Evolutionary conservation across 2,329 filamentous ascomycete genomes (phyloP), one percentile per base, ranked within the genome.

Genomic region (Pyricularia sp.): DNA sequence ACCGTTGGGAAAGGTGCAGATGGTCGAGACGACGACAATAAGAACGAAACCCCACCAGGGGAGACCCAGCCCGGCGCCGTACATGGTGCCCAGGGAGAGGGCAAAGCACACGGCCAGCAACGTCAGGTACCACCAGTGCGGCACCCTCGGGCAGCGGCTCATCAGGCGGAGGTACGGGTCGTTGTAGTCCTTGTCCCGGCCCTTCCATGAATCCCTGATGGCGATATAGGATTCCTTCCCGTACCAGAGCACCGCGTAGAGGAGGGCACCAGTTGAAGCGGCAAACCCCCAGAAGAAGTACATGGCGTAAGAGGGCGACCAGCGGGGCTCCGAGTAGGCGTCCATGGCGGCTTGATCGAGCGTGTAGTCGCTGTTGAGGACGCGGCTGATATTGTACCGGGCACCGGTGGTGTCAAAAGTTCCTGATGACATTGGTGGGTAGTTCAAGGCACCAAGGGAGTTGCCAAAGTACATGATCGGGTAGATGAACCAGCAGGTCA

Each of bases 221-320:
- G 67, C 69, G 26, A 61, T 58, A 25, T 55, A 68, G 25, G 69
- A 70, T 25, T 70, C 69, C n/a, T 42, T 69, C 4, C 65, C 66
- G 67, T 69, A 75, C 72, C 72, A 77, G 17, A 77, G 71, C 4
- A 71, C 66, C 3, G 74, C 72, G 67, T 76, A 78, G 2, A 74
- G 50, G 26, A 78, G 68, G n/a, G 75, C 75, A 17, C 72, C 75
- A 4, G 75, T 75, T 1, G 75, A 77, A 61, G 73, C 73, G n/a
- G 75, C 77, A 68, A 78, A 78, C 2, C 76, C 76, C 69, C 73
- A 77, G 70, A 77, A 77, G 71, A 77, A 78, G 69, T 74, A 73
- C 71, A 78, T 75, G 36, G 74, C 73, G 68, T 77, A 76, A 7
- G 74, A 73, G 10, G 70, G 69, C 17, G 74, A 73, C 74, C 74